Evolutionary conservation across 1,284 basidiomycete genomes (phyloP).

Genomic region (Phellinidium pouzarii): DNA sequence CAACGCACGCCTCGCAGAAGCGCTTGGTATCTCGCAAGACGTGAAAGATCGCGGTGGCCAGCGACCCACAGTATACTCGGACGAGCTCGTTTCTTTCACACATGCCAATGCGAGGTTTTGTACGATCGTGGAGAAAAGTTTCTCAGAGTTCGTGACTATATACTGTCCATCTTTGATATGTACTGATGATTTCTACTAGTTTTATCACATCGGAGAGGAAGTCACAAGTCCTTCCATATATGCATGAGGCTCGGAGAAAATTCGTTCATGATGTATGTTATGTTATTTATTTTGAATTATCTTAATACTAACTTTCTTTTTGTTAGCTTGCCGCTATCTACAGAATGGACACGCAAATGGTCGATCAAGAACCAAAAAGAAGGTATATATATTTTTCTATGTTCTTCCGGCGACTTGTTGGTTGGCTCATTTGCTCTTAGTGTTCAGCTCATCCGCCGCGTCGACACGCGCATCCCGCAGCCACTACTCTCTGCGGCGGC

Average conservation of each 20-base stretch:
- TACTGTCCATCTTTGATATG: conserved; percentile 4
- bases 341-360: conserved; percentile 74
- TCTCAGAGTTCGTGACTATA: conserved; percentile 56
- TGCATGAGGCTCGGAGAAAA: conserved; percentile 70
- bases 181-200: conserved; percentile 29
- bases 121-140: conserved; percentile 67
- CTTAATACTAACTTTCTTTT: neutral
- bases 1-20: conserved; percentile 81
- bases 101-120: conserved; percentile 62
- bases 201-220: conserved; percentile 66
- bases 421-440: conserved; percentile 32
- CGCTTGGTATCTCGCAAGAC: conserved; percentile 69
- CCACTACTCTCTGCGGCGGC: conserved; percentile 55
- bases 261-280: conserved; percentile 67
- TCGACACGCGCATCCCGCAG: conserved; percentile 72
- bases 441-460: conserved; percentile 72
- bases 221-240: conserved; percentile 73
- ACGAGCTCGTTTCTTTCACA: conserved; percentile 58
- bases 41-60: conserved; percentile 26
- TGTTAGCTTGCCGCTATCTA: conserved; percentile 66
- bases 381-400: conserved; percentile 23
- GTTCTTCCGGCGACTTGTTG: conserved; percentile 13
- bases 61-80: conserved; percentile 46
- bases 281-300: neutral
- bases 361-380: conserved; percentile 78